These are phyloP conservation scores for Prunus mira DNA, from an alignment of 306 rosid species.

Conservation along the genomic window DNA sequence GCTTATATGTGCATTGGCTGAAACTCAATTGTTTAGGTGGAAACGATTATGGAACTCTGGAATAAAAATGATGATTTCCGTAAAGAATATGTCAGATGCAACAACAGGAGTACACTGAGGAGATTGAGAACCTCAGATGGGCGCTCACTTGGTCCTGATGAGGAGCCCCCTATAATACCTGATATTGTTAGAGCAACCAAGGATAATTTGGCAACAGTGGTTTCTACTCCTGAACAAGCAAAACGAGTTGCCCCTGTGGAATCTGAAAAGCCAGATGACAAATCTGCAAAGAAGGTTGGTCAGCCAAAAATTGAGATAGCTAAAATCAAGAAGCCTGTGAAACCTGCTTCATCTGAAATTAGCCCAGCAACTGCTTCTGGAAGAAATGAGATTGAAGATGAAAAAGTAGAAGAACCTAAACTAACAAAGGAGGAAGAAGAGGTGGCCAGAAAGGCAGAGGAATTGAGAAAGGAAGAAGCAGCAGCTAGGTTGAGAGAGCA, in stretches of 20 bases:
- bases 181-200: conserved; percentile 30
- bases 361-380: conserved; percentile 26
- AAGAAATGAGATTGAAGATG: conserved; percentile 48
- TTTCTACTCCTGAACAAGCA: conserved; percentile 44
- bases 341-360: conserved; percentile 32
- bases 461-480: conserved; percentile 64
- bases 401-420: conserved; percentile 36
- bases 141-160: conserved; percentile 75
- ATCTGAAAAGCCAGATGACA: conserved; percentile 35
- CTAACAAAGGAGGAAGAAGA: conserved; percentile 70
- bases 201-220: conserved; percentile 27
- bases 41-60: conserved; percentile 61
- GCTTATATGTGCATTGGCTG: conserved; percentile 15
- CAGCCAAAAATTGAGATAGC: conserved; percentile 35
- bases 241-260: conserved; percentile 31
- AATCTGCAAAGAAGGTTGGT: conserved; percentile 30
- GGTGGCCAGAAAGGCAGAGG: conserved; percentile 58
- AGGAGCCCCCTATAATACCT: conserved; percentile 68
- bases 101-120: conserved; percentile 76
- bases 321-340: conserved; percentile 40
- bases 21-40: conserved; percentile 48
- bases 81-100: conserved; percentile 60
- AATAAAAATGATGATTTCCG: conserved; percentile 63
- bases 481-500: conserved; percentile 63
- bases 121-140: conserved; percentile 81